Conservation (phyloP, 768 basidiomycete species). For the Lyophyllum semitale region DNA sequence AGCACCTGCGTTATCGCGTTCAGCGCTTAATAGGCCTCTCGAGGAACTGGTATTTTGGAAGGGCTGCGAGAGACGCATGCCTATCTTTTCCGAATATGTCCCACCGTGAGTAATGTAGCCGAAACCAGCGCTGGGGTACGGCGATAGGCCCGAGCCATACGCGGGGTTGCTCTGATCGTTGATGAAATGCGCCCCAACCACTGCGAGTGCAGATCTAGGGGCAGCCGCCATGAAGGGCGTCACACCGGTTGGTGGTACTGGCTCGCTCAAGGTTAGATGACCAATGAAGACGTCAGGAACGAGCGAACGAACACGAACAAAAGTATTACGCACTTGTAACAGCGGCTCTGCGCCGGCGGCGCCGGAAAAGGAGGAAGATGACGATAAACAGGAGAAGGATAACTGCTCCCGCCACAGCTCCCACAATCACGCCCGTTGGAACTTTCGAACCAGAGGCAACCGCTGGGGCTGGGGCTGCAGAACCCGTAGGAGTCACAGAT, state of each 20-base stretch:
- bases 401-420: not conserved
- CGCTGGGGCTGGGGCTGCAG: not conserved
- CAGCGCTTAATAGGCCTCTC: not conserved
- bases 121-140: not conserved
- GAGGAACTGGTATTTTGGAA: not conserved
- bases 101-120: conserved; percentile 1
- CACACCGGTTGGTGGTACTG: not conserved
- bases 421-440: not conserved
- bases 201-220: not conserved
- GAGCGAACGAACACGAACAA: not conserved
- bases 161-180: not conserved
- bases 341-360: not conserved
- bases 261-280: not conserved
- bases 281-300: not conserved
- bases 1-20: not conserved
- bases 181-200: not conserved
- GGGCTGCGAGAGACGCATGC: not conserved
- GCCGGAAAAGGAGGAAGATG: not conserved
- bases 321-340: not conserved
- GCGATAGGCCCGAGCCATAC: not conserved
- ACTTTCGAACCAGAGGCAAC: not conserved
- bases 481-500: not conserved
- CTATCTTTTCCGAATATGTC: not conserved
- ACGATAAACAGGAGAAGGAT: not conserved
- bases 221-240: not conserved